Conservation (phyloP, 2,329 filamentous ascomycete genomes). For the Chaetomium globosum region DNA sequence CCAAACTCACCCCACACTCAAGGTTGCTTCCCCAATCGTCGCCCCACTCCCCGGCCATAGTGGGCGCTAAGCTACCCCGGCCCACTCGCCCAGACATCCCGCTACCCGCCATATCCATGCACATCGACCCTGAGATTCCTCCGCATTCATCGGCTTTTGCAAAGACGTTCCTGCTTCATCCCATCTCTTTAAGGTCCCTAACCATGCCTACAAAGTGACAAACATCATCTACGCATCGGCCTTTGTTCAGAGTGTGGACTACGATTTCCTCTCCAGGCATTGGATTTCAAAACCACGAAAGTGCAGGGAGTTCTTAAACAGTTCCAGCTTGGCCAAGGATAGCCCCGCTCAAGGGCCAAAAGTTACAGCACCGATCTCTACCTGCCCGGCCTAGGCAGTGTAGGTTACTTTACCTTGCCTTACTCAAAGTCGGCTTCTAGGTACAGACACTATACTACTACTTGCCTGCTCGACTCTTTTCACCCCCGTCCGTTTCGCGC, state of each 20-base stretch:
- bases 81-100: slow-evolving; percentile 15
- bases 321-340: background rate
- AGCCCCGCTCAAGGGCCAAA: background rate
- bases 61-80: slow-evolving; percentile 23
- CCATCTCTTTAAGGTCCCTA: background rate
- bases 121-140: slow-evolving; percentile 2
- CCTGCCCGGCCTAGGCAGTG: too few relatives aligned
- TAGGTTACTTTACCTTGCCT: background rate
- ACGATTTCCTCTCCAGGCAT: background rate
- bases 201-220: background rate
- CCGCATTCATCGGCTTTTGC: background rate
- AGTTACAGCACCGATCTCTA: background rate
- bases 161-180: background rate
- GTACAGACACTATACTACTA: background rate
- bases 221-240: background rate
- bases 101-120: slow-evolving; percentile 12
- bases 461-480: background rate
- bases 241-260: background rate
- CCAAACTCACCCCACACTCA: background rate
- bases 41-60: background rate
- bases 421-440: background rate
- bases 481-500: background rate
- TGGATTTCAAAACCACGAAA: background rate
- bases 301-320: background rate
- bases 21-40: background rate